phyloP scores from a whole-genome alignment of 257 asterid species.

The Phtheirospermum japonicum region DNA sequence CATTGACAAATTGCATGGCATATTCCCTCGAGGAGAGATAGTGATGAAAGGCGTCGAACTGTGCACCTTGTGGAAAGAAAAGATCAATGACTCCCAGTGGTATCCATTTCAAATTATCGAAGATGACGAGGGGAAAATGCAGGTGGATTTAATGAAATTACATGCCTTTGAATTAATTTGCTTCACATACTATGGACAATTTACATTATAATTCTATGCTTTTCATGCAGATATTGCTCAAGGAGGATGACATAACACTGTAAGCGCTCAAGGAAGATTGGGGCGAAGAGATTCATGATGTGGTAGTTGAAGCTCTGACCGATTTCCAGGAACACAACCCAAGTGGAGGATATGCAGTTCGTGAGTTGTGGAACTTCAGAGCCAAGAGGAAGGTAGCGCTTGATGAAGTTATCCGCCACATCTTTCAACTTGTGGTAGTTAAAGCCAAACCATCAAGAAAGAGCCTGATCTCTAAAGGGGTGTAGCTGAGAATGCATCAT shows the following conservation, averaged over 20 bases:
- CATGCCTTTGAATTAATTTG: too few species aligned
- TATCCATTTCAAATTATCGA: not conserved
- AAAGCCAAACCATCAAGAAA: not conserved
- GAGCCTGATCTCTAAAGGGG: not conserved
- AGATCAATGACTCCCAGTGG: not conserved
- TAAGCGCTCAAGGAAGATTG: not conserved
- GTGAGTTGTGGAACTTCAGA: not conserved
- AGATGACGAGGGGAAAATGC: not conserved
- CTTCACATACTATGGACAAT: too few species aligned
- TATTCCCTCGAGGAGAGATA: not conserved
- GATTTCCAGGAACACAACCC: not conserved
- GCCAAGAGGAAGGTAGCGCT: not conserved
- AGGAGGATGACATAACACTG: not conserved
- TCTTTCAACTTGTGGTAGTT: not conserved
- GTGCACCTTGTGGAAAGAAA: not conserved
- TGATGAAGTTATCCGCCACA: not conserved
- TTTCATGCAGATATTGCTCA: not conserved
- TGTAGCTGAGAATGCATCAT: too few species aligned
- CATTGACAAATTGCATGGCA: not conserved
- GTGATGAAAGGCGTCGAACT: not conserved
- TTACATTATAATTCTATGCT: too few species aligned
- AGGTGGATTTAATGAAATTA: not conserved
- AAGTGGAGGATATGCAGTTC: not conserved
- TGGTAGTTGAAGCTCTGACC: not conserved
- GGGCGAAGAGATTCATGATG: not conserved